These are phyloP conservation scores for Akebia trifoliata DNA, from an alignment of 164 flowering plant genomes.

Conservation along the genomic window DNA sequence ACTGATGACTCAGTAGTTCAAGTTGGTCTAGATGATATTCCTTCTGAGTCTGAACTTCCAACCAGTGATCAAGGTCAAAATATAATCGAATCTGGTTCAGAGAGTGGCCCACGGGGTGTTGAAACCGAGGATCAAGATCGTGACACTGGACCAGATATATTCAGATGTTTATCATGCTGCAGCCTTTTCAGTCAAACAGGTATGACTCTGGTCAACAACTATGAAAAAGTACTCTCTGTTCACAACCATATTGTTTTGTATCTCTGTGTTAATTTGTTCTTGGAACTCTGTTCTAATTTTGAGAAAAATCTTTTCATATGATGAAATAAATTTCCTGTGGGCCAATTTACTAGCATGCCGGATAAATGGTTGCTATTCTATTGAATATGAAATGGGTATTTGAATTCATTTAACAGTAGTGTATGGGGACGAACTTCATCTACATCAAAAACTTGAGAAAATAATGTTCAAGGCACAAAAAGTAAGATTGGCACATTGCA, in stretches of 20 bases:
- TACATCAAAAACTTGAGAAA: too few species aligned
- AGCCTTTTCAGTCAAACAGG: slow-evolving; percentile 67
- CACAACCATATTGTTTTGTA: not conserved
- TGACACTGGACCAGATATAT: slow-evolving; percentile 36
- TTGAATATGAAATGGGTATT: too few species aligned
- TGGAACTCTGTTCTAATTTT: not conserved
- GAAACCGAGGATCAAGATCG: slow-evolving; percentile 17
- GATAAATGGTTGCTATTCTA: too few species aligned
- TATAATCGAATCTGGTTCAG: slow-evolving; percentile 1
- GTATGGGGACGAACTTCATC: too few species aligned
- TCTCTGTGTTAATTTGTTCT: not conserved
- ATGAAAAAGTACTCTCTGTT: not conserved
- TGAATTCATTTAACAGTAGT: too few species aligned
- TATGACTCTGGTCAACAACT: slow-evolving; percentile 16
- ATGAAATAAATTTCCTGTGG: too few species aligned
- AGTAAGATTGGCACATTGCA: too few species aligned
- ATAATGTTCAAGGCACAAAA: too few species aligned
- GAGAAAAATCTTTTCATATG: too few species aligned
- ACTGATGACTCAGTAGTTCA: slow-evolving; percentile 20
- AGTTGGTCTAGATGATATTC: slow-evolving; percentile 9
- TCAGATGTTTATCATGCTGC: slow-evolving; percentile 78
- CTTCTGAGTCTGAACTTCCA: not conserved
- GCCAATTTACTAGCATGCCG: too few species aligned
- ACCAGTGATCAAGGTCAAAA: slow-evolving; percentile 10
- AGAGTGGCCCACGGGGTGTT: slow-evolving; percentile 9